Evolutionary conservation across 495 filamentous ascomycete genomes (phyloP).

Genomic region (Poronia punctata): DNA sequence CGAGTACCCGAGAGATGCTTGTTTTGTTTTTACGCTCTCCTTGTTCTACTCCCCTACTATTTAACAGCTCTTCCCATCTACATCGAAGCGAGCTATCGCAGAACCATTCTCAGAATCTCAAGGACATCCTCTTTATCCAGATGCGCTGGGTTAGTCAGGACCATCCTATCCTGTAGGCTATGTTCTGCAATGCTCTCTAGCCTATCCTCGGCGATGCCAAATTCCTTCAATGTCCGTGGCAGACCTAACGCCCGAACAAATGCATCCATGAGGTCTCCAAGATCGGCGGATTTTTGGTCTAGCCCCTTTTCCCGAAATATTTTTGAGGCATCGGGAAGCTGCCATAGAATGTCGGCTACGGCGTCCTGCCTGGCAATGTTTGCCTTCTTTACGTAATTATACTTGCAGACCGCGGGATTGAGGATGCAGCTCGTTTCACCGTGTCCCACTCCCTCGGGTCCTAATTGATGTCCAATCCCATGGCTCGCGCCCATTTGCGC

Average conservation of each 20-base stretch:
- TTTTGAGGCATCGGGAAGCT: constrained; percentile 30
- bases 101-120: constrained; percentile 21
- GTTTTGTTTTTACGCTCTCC: not conserved
- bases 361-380: constrained; percentile 43
- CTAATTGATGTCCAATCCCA: constrained; percentile 58
- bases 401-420: constrained; percentile 54
- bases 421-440: constrained; percentile 59
- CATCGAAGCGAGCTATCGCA: constrained; percentile 12
- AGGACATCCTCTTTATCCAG: constrained; percentile 17
- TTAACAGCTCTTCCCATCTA: too few relatives aligned
- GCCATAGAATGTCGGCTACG: constrained; percentile 38
- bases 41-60: not conserved
- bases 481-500: constrained; percentile 53
- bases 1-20: not conserved
- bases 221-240: constrained; percentile 49
- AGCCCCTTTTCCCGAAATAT: constrained; percentile 35
- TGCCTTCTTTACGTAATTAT: constrained; percentile 39
- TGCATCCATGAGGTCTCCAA: constrained; percentile 49
- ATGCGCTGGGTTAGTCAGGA: constrained; percentile 16
- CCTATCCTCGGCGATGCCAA: constrained; percentile 47
- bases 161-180: constrained; percentile 46
- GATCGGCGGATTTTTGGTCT: constrained; percentile 30
- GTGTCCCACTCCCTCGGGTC: constrained; percentile 55
- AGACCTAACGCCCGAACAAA: constrained; percentile 50
- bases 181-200: constrained; percentile 44